Base-by-base conservation (phyloP, 345 rosid genomes). In the Eucalyptus polybractea region DNA sequence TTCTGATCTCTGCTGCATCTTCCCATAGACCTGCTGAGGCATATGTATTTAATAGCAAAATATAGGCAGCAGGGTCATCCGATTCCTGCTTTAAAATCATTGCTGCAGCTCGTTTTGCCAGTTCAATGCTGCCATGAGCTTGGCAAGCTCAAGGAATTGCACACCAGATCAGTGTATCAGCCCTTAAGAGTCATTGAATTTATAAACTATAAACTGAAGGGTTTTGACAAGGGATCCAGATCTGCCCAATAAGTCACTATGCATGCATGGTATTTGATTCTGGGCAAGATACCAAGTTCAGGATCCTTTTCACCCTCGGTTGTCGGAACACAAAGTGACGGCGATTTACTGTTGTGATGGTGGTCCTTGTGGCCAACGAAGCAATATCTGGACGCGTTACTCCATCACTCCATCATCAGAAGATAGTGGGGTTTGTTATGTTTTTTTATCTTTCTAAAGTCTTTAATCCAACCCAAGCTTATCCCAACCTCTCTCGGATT, bases 191-290 rank as follows among this genome's bases (percentile, higher is more conserved):
- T 95, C 96, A 95, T 95, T 21, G 91, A 87, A 91, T 90, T 90
- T 16, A 95, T 92, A 89, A 95, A 93, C 87, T 16, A 95, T 92
- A 88, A 95, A 93, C 87, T 92, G 94, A 86, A 94, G 51, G 54
- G 98, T 94, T 69, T 94, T 95, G 7, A 56, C 37, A 49, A 94
- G 94, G 31, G 90, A 92, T 44, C 96, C 97, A 4, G 95, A 91
- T 86, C 97, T 93, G 42, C 96, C 93, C 62, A 94, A 88, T 88
- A 95, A 93, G 93, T 96, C 89, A 95, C 96, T 95, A 95, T 95
- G 87, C 97, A 95, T n/a, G 97, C 95, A 87, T 95, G 93, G 81
- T 95, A 97, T 88, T 95, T 96, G 94, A 94, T 93, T 92, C 90
- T 92, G 7, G 95, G 97, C 87, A 90, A 92, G 90, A 95, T 92